phyloP scores from a whole-genome alignment of 495 filamentous ascomycete species.

The Xylaria flabelliformis region DNA sequence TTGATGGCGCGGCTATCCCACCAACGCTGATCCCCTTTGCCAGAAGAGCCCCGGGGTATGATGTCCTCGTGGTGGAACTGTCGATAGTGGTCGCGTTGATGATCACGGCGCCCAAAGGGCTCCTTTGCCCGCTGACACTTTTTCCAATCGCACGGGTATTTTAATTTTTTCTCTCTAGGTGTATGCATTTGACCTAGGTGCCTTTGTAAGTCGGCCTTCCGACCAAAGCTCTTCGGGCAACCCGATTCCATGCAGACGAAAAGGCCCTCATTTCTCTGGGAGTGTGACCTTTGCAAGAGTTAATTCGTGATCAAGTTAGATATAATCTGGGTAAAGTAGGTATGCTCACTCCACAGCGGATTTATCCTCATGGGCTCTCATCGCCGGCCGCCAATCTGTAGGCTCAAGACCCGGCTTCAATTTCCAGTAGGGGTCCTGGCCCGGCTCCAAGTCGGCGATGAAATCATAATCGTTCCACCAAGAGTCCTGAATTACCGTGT shows the following conservation, averaged over 20 bases:
- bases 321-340: neutral
- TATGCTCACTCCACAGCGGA: constrained; percentile 30
- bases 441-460: constrained; percentile 26
- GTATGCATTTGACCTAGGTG: constrained; percentile 52
- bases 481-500: neutral
- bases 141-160: constrained; percentile 51
- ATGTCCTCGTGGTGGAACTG: constrained; percentile 59
- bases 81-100: constrained; percentile 57
- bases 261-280: constrained; percentile 21
- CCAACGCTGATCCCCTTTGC: constrained; percentile 30
- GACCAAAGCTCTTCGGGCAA: constrained; percentile 48
- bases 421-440: constrained; percentile 34
- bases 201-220: constrained; percentile 56
- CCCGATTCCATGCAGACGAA: constrained; percentile 36
- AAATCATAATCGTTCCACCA: constrained; percentile 33
- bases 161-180: constrained; percentile 40
- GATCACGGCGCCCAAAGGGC: constrained; percentile 52
- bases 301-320: constrained; percentile 22
- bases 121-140: constrained; percentile 44
- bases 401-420: constrained; percentile 27
- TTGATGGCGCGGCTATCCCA: constrained; percentile 41
- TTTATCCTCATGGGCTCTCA: neutral
- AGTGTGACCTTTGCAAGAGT: constrained; percentile 27
- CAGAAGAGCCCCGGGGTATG: constrained; percentile 37
- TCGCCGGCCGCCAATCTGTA: constrained; percentile 23